These are phyloP conservation scores for Nemania sp. DNA, from an alignment of 2,329 filamentous ascomycete species.

Conservation along the genomic window DNA sequence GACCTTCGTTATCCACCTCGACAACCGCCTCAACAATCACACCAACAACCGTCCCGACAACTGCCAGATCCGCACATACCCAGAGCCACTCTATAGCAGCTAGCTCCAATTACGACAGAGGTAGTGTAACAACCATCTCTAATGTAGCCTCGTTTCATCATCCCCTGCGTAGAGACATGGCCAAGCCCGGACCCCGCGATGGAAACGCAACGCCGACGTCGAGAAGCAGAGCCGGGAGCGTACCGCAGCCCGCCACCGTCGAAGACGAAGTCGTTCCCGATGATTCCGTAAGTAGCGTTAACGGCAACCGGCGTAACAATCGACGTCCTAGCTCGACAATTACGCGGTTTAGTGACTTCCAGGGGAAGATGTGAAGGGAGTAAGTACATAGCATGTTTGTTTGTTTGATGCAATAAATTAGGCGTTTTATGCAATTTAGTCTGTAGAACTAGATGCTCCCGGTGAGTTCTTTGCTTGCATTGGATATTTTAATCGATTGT, in stretches of 20 bases:
- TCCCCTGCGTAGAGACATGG: not conserved
- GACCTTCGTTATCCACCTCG: no score
- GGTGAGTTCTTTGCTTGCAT: not conserved
- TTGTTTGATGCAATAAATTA: not conserved
- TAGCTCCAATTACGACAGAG: constrained; percentile 1
- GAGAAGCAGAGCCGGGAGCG: not conserved
- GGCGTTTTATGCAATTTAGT: no score
- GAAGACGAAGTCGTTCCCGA: not conserved
- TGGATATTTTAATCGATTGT: no score
- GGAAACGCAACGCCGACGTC: not conserved
- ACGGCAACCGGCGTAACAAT: not conserved
- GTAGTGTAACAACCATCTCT: not conserved
- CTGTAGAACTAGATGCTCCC: no score
- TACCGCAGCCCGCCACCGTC: not conserved
- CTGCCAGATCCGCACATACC: not conserved
- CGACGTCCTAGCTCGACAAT: not conserved
- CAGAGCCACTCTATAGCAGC: not conserved
- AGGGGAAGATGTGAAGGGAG: constrained; percentile 17
- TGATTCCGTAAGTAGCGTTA: constrained; percentile 18
- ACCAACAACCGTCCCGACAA: not conserved
- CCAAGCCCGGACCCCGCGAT: not conserved
- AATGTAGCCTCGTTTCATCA: not conserved
- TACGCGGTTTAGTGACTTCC: constrained; percentile 9
- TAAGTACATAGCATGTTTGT: no score
- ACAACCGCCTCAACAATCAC: no score